A percentile compares a stretch with the other conserved stretches of the same genome.
Evolutionary conservation across 306 rosid genomes (phyloP).

Genomic region (Citrullus amarus): DNA sequence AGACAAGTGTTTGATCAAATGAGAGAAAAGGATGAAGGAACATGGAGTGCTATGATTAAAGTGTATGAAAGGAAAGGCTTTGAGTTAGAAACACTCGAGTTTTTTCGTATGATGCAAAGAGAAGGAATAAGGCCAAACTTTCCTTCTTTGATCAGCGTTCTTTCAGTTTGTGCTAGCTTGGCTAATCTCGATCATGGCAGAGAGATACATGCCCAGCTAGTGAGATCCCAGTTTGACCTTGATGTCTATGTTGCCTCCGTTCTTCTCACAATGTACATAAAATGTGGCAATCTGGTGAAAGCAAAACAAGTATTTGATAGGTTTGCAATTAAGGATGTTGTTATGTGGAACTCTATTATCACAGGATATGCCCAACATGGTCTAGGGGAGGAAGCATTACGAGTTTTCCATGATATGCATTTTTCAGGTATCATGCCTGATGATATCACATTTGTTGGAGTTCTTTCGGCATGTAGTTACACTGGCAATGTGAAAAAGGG

Average conservation of each 20-base stretch:
- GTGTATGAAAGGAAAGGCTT: conserved; percentile 23
- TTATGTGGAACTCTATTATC: conserved; percentile 35
- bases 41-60: conserved; percentile 32
- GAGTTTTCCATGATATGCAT: conserved; percentile 21
- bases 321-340: conserved; percentile 20
- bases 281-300: conserved; percentile 25
- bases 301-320: conserved; percentile 27
- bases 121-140: conserved; percentile 23
- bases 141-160: conserved; percentile 27
- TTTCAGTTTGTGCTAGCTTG: conserved; percentile 24
- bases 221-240: conserved; percentile 17
- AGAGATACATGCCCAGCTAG: conserved; percentile 22
- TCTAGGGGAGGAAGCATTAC: conserved; percentile 25
- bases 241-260: conserved; percentile 22
- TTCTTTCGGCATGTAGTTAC: conserved; percentile 32
- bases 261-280: conserved; percentile 24
- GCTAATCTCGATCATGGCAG: conserved; percentile 27
- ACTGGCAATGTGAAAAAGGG: conserved; percentile 27
- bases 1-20: conserved; percentile 14
- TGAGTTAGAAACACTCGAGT: conserved; percentile 23
- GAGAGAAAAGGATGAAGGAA: conserved; percentile 21
- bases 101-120: conserved; percentile 28
- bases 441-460: conserved; percentile 23
- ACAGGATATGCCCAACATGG: conserved; percentile 32
- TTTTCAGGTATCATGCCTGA: conserved; percentile 19